Evolutionary conservation across 345 rosid genomes (phyloP).

Genomic region (Aegle marmelos): DNA sequence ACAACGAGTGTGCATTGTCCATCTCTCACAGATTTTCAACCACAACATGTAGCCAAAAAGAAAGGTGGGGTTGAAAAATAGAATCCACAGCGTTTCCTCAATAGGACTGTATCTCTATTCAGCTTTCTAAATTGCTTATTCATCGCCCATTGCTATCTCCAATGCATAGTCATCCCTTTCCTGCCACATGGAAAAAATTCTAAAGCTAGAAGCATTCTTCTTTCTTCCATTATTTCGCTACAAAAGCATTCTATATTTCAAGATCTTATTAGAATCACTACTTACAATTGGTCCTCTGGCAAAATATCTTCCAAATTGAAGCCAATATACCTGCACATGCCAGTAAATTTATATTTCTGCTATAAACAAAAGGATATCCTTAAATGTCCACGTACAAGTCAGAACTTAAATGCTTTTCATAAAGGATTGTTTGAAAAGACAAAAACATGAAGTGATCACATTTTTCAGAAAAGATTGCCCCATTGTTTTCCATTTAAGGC

Average conservation of each 20-base stretch:
- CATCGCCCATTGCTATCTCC: slow-evolving; percentile 91
- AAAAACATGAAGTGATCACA: neutral
- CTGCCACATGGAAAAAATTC: slow-evolving; percentile 37
- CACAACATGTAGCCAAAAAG: neutral
- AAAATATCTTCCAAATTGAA: slow-evolving; percentile 98
- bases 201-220: neutral
- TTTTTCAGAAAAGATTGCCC: neutral
- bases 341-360: neutral
- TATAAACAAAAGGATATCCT: neutral
- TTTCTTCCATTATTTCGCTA: neutral
- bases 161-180: slow-evolving; percentile 95
- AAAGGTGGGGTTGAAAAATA: neutral
- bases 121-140: slow-evolving; percentile 31
- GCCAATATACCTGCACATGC: slow-evolving; percentile 81
- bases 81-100: slow-evolving; percentile 13
- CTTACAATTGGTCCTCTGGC: slow-evolving; percentile 97
- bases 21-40: neutral
- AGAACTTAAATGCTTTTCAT: neutral
- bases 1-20: neutral
- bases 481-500: neutral
- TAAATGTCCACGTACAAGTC: neutral
- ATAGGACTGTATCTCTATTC: slow-evolving; percentile 9
- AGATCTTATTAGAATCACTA: slow-evolving; percentile 14
- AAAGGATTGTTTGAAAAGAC: neutral
- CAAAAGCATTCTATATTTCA: neutral